Base-by-base conservation (phyloP, 2,329 filamentous ascomycete species). In the Fusarium lyarnte region DNA sequence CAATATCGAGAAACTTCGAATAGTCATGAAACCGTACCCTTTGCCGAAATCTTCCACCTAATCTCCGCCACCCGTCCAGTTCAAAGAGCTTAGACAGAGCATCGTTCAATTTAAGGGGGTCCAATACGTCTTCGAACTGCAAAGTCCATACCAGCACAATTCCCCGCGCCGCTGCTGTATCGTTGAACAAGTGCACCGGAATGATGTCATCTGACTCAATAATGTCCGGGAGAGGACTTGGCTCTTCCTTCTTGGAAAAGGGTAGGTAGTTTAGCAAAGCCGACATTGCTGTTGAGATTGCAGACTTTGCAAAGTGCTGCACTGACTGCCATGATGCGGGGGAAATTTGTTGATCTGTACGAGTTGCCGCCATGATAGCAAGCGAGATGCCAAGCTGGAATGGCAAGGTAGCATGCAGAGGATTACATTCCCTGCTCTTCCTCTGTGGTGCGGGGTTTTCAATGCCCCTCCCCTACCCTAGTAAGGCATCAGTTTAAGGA, bases 141-240 rank as follows among this genome's bases (percentile, higher is more conserved):
- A 66, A 70, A 21, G 58, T 70, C 69, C 66, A 71, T 4, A 71
- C 62, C 17, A 71, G 9, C 4, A 67, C 58, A 19, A 62, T 63
- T 19, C 58, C 58, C 14, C 67, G 66, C 11, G 58, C 46, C 21
- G 62, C 62, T 8, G 47, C 43, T 14, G 67, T 59, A 29, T 70
- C 63, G 31, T 71, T 66, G 9, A 71, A 71, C 19, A 63, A 17
- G 7, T 71, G 62, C 16, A 71, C 66, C 5, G 69, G 66, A 9
- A 71, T 52, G 31, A 67, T 42, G 16, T 70, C 69, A 60, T 71
- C 69, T 43, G 69, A 47, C 43, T 58, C 29, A 12, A 65, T 10
- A 27, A 29, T 43, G 4, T 45, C 31, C 0, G 63, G 63, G 1
- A 54, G 31, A 19, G 25, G 41, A n/a, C 41, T 57, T 29, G 39